Conservation (phyloP, 805 yeast species). For the Debaryomyces hansenii region DNA sequence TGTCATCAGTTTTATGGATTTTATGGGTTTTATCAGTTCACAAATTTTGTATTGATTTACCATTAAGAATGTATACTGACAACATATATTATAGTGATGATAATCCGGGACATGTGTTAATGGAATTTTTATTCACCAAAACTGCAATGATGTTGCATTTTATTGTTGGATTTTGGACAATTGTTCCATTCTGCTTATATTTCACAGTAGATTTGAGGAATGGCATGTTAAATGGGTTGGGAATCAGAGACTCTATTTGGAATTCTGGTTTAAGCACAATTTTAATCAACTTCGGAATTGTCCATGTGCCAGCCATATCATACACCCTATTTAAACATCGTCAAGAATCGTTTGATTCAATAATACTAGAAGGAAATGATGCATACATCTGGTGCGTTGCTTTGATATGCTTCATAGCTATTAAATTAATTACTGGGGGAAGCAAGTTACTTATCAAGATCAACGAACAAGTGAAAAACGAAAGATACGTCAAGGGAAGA, state of each 20-base stretch:
- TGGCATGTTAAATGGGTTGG: constrained; percentile 5
- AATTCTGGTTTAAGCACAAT: constrained; percentile 11
- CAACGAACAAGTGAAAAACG: constrained; percentile 53
- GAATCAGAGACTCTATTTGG: constrained; percentile 5
- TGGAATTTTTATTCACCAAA: constrained; percentile 7
- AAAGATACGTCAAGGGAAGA: constrained; percentile 56
- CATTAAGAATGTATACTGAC: constrained; percentile 10
- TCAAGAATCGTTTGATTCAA: constrained; percentile 1
- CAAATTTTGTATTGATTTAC: constrained; percentile 20
- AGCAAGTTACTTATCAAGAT: constrained; percentile 16
- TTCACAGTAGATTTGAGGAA: constrained; percentile 2
- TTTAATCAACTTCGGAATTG: constrained; percentile 10
- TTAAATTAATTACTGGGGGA: constrained; percentile 11
- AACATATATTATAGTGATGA: not conserved
- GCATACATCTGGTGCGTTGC: constrained; percentile 12
- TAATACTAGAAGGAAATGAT: constrained; percentile 1
- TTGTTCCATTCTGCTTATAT: constrained; percentile 14
- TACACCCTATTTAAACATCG: constrained; percentile 1
- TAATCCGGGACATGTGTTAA: constrained; percentile 5
- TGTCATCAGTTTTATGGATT: constrained; percentile 13
- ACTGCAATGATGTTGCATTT: constrained; percentile 13
- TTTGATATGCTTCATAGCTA: constrained; percentile 9
- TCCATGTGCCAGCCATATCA: constrained; percentile 12
- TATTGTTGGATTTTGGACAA: constrained; percentile 18
- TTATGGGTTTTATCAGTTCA: constrained; percentile 21